Evolutionary conservation across 2,329 filamentous ascomycete species (phyloP).

Genomic region (Pestalotiopsis sp.): DNA sequence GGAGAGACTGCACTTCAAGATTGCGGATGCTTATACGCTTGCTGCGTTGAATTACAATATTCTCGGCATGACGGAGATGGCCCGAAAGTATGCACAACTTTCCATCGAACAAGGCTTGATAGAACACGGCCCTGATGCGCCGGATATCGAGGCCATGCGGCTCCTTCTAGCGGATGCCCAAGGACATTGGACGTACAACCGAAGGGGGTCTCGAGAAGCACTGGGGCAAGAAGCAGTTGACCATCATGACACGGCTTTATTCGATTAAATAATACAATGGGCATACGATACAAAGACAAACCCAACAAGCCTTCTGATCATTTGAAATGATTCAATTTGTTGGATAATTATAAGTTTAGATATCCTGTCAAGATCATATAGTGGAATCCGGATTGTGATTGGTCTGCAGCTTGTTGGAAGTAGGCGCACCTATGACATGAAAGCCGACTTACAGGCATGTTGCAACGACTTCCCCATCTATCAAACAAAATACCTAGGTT

Average conservation of each 20-base stretch:
- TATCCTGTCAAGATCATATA: too few relatives aligned
- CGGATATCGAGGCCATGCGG: constrained; percentile 35
- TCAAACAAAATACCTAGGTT: neutral
- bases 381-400: too few relatives aligned
- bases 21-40: constrained; percentile 40
- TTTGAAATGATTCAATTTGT: too few relatives aligned
- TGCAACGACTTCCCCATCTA: neutral
- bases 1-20: constrained; percentile 39
- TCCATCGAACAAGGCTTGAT: constrained; percentile 35
- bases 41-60: constrained; percentile 41
- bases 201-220: neutral
- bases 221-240: neutral
- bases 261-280: too few relatives aligned
- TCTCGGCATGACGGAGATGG: constrained; percentile 28
- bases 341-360: too few relatives aligned
- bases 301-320: too few relatives aligned
- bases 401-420: too few relatives aligned
- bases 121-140: constrained; percentile 37
- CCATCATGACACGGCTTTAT: too few relatives aligned
- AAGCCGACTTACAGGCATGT: neutral
- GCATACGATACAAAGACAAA: too few relatives aligned
- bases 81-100: constrained; percentile 34
- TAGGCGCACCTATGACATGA: too few relatives aligned
- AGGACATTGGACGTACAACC: constrained; percentile 29
- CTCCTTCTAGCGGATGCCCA: constrained; percentile 30